These are phyloP conservation scores for Salix exigua DNA, from an alignment of 345 rosid species.

Conservation along the genomic window DNA sequence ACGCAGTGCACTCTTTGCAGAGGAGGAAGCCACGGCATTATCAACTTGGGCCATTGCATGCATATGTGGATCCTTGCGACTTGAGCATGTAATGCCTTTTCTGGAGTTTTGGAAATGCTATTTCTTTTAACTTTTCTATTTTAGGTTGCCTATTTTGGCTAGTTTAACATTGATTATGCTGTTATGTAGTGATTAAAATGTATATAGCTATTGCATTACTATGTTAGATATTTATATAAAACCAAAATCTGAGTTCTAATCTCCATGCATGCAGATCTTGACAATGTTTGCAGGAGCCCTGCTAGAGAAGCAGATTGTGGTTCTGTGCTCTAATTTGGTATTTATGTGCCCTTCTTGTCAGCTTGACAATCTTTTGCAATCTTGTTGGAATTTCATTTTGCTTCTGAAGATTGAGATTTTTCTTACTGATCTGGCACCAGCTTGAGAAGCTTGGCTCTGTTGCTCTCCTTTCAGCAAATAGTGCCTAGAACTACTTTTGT, in stretches of 20 bases:
- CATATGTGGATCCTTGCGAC: conserved; percentile 84
- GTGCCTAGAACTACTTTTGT: background rate
- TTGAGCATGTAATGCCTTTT: conserved; percentile 59
- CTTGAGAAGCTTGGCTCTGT: background rate
- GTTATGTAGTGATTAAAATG: background rate
- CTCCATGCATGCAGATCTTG: conserved; percentile 52
- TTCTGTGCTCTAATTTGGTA: conserved; percentile 98
- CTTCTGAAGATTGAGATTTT: background rate
- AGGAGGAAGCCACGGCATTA: conserved; percentile 85
- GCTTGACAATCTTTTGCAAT: background rate
- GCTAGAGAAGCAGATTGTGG: conserved; percentile 80
- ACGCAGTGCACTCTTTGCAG: conserved; percentile 62
- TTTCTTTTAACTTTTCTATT: background rate
- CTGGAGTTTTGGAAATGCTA: conserved; percentile 1
- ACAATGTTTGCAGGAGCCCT: conserved; percentile 76
- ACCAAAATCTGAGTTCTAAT: conserved; percentile 1
- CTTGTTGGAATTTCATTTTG: background rate
- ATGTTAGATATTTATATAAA: background rate
- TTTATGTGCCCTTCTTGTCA: conserved; percentile 3
- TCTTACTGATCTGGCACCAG: background rate
- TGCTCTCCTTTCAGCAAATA: background rate
- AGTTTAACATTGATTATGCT: background rate
- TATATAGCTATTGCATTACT: background rate
- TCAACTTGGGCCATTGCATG: conserved; percentile 91
- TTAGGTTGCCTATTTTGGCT: background rate